A percentile compares a stretch with the other conserved stretches of the same genome.
Conservation (phyloP, 106 monocot genomes). For the Dioscorea dumetorum region DNA sequence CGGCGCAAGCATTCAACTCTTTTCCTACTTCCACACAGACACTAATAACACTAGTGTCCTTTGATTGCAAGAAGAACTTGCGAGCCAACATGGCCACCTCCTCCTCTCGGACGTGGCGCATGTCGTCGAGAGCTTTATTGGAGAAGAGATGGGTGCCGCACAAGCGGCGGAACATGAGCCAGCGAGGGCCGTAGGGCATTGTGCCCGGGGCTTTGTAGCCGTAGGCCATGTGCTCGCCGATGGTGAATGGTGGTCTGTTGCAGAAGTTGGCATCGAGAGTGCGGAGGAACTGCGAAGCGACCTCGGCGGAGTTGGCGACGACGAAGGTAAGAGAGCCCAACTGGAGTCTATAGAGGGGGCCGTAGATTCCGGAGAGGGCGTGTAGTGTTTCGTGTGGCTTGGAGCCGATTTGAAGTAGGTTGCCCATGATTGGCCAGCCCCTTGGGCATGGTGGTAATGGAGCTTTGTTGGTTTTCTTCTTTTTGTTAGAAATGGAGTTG, state of each 20-base stretch:
- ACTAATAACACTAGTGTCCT: not conserved
- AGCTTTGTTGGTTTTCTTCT: not conserved
- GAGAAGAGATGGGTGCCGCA: constrained; percentile 42
- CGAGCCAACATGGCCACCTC: constrained; percentile 19
- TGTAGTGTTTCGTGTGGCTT: constrained; percentile 42
- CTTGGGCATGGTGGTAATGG: constrained; percentile 37
- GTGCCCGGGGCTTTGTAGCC: constrained; percentile 37
- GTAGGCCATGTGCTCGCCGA: constrained; percentile 48
- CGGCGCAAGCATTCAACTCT: constrained; percentile 27
- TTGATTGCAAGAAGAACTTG: not conserved
- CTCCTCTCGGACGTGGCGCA: constrained; percentile 16
- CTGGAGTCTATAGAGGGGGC: constrained; percentile 29
- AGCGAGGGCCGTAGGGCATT: constrained; percentile 40
- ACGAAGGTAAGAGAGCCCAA: not conserved
- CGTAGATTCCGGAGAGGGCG: constrained; percentile 23
- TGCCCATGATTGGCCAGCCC: constrained; percentile 52
- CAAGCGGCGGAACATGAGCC: constrained; percentile 41
- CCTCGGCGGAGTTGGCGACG: not conserved
- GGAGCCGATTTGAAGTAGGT: constrained; percentile 37
- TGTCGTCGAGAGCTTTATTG: constrained; percentile 37
- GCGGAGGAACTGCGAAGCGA: constrained; percentile 24
- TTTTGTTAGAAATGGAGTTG: not conserved
- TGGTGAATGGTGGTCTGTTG: constrained; percentile 43
- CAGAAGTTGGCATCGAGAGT: constrained; percentile 39
- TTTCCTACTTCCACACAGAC: constrained; percentile 13